Evolutionary conservation across 371 early-diverging fungal species (phyloP).

Genomic region (Actinomucor elegans): DNA sequence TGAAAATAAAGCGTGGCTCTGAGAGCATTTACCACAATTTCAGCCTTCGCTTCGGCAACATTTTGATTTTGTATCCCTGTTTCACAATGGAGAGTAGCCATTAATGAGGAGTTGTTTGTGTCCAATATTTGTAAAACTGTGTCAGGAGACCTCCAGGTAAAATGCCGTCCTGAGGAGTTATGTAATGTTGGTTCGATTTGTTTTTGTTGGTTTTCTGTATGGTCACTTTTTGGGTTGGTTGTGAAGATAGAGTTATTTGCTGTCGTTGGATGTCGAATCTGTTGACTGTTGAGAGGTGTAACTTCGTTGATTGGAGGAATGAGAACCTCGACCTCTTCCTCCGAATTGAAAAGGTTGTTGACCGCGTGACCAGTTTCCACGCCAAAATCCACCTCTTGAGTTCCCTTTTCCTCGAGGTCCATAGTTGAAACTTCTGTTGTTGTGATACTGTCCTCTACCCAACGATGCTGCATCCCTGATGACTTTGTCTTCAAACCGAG

Average conservation of each 20-base stretch:
- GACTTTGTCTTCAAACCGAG: conserved; percentile 1
- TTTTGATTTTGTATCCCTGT: too few relatives aligned
- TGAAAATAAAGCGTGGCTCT: too few relatives aligned
- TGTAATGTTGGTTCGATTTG: too few relatives aligned
- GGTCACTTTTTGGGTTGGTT: not conserved
- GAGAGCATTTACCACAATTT: too few relatives aligned
- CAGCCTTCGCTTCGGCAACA: too few relatives aligned
- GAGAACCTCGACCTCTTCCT: not conserved
- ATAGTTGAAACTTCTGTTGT: not conserved
- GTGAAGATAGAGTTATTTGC: not conserved
- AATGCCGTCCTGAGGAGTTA: too few relatives aligned
- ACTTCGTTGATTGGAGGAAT: not conserved
- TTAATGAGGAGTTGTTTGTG: not conserved
- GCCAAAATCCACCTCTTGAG: not conserved
- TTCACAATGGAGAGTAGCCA: not conserved
- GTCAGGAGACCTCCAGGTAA: not conserved
- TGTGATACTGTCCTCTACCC: not conserved
- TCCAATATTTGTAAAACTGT: conserved; percentile 1
- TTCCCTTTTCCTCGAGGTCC: not conserved
- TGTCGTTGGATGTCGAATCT: not conserved
- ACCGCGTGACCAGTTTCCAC: not conserved
- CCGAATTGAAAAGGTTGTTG: not conserved
- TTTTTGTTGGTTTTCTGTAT: too few relatives aligned
- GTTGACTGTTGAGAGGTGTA: not conserved
- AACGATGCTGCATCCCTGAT: not conserved